These are phyloP conservation scores for Suhomyces emberorum DNA, from an alignment of 805 yeast species.

Conservation along the genomic window DNA sequence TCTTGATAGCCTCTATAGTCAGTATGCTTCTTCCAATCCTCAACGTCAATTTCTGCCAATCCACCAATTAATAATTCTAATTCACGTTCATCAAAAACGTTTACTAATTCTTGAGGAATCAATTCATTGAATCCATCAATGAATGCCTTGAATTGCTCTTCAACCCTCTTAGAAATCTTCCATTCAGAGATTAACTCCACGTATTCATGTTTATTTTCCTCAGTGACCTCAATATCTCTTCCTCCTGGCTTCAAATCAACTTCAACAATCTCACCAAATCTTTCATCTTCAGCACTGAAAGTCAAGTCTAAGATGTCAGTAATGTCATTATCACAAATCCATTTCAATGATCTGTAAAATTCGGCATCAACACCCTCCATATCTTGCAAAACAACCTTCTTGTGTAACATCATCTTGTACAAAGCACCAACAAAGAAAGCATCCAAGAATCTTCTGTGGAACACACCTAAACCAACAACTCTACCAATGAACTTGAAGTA, in stretches of 20 bases:
- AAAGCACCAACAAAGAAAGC: slow-evolving; percentile 98
- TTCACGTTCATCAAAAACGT: slow-evolving; percentile 97
- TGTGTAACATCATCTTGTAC: slow-evolving; percentile 94
- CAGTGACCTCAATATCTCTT: slow-evolving; percentile 82
- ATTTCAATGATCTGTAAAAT: slow-evolving; percentile 87
- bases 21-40: slow-evolving; percentile 98
- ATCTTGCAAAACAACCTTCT: slow-evolving; percentile 92
- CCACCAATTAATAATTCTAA: slow-evolving; percentile 96
- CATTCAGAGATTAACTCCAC: slow-evolving; percentile 94
- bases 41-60: slow-evolving; percentile 94
- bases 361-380: slow-evolving; percentile 99
- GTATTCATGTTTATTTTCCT: slow-evolving; percentile 92
- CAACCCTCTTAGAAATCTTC: slow-evolving; percentile 90
- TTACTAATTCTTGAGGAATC: slow-evolving; percentile 93
- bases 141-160: slow-evolving; percentile 94
- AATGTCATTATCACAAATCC: slow-evolving; percentile 95
- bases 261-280: slow-evolving; percentile 88
- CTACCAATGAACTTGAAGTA: slow-evolving; percentile 98
- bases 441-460: slow-evolving; percentile 96
- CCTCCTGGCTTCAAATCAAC: slow-evolving; percentile 91
- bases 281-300: slow-evolving; percentile 85
- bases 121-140: slow-evolving; percentile 96
- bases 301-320: slow-evolving; percentile 79
- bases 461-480: slow-evolving; percentile 95
- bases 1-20: slow-evolving; percentile 98